phyloP scores from a whole-genome alignment of 2,329 filamentous ascomycete genomes.

The Hypoxylon sp. region DNA sequence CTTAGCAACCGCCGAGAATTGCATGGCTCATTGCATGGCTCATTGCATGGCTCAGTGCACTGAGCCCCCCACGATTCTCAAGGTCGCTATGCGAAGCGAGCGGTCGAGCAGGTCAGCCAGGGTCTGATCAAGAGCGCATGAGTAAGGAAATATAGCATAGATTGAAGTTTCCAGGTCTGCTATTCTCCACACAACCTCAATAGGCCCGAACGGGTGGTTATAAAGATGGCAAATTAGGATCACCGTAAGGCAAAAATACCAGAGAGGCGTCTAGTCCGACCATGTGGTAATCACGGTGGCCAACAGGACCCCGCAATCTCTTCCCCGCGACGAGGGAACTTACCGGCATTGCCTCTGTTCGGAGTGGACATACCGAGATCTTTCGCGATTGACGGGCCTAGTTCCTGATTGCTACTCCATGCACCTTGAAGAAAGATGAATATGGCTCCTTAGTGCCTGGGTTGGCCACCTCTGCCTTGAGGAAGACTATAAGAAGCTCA shows the following conservation, averaged over 20 bases:
- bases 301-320: constrained; percentile 44
- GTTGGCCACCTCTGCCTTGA: constrained; percentile 20
- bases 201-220: constrained; percentile 50
- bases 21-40: constrained; percentile 1
- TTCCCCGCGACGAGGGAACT: constrained; percentile 44
- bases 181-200: constrained; percentile 43
- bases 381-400: constrained; percentile 53
- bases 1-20: constrained; percentile 2
- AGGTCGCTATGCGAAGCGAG: constrained; percentile 16
- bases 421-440: constrained; percentile 17
- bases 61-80: constrained; percentile 29
- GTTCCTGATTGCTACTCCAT: constrained; percentile 53
- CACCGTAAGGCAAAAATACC: constrained; percentile 38
- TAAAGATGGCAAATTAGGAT: constrained; percentile 48
- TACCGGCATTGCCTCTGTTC: constrained; percentile 47
- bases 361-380: constrained; percentile 52
- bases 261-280: constrained; percentile 41
- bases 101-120: constrained; percentile 29
- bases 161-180: constrained; percentile 43
- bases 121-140: constrained; percentile 39
- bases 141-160: constrained; percentile 45
- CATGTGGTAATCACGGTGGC: constrained; percentile 43
- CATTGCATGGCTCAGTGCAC: neutral
- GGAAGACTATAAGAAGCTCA: constrained; percentile 50
- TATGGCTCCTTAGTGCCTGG: constrained; percentile 11